Evolutionary conservation across 192 early-diverging fungal species (phyloP).

Genomic region (Mortierella antarctica): DNA sequence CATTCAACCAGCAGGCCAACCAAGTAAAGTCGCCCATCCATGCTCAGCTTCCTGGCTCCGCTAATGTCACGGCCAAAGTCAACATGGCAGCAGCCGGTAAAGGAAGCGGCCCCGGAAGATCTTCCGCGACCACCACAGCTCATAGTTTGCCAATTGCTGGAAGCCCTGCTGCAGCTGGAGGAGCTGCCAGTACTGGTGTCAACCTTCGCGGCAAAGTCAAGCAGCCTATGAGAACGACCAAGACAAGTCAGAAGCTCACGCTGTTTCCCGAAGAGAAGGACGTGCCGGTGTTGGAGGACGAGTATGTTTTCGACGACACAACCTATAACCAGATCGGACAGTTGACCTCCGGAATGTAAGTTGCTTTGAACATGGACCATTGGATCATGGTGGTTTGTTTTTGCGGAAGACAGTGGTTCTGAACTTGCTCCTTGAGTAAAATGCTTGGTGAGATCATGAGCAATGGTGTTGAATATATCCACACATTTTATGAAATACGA

Average conservation of each 20-base stretch:
- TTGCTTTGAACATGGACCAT: not conserved
- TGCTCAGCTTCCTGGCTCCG: slow-evolving; percentile 23
- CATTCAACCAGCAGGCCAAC: slow-evolving; percentile 30
- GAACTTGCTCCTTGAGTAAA: not conserved
- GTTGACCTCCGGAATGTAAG: slow-evolving; percentile 58
- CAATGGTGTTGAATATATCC: slow-evolving; percentile 1
- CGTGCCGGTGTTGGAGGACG: slow-evolving; percentile 45
- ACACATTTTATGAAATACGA: not conserved
- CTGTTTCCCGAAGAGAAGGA: slow-evolving; percentile 86
- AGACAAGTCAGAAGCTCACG: slow-evolving; percentile 93
- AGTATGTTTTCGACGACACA: slow-evolving; percentile 60
- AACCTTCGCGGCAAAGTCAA: slow-evolving; percentile 59
- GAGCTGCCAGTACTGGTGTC: slow-evolving; percentile 1
- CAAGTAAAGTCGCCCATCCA: slow-evolving; percentile 45
- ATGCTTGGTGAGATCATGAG: slow-evolving; percentile 56
- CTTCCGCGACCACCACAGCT: slow-evolving; percentile 2
- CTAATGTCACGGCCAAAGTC: slow-evolving; percentile 18
- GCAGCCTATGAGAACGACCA: slow-evolving; percentile 88
- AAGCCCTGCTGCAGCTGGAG: slow-evolving; percentile 9
- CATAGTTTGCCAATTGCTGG: slow-evolving; percentile 25
- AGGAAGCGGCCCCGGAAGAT: slow-evolving; percentile 5
- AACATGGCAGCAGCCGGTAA: slow-evolving; percentile 6
- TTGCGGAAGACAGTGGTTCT: not conserved
- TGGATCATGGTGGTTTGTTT: not conserved
- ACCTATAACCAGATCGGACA: slow-evolving; percentile 81